Percentiles rank a stretch among this genome's conserved stretches.
Conservation (phyloP, 768 basidiomycete genomes). For the Neoboletus magnificus region DNA sequence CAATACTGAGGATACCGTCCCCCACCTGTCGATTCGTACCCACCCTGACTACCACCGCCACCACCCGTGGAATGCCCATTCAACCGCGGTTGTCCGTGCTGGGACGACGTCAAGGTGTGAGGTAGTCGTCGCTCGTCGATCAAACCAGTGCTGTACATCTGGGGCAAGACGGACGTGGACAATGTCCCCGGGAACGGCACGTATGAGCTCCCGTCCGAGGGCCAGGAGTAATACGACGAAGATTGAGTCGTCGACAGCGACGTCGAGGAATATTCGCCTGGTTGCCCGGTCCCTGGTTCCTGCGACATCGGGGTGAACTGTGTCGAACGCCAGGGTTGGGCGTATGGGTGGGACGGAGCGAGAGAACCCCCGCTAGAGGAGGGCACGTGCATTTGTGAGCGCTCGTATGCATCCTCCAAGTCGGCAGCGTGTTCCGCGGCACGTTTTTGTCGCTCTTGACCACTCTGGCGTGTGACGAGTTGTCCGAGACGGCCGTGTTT, state of each 20-base stretch:
- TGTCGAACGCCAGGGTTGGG: slow-evolving; percentile 30
- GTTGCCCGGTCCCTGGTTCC: slow-evolving; percentile 5
- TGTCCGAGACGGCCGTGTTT: slow-evolving; percentile 4
- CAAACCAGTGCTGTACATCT: slow-evolving; percentile 71
- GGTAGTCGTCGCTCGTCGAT: slow-evolving; percentile 46
- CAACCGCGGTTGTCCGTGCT: slow-evolving; percentile 17
- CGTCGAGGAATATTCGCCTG: slow-evolving; percentile 8
- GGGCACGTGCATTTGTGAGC: slow-evolving; percentile 16
- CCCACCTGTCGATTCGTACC: slow-evolving; percentile 20
- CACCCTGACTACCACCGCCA: slow-evolving; percentile 1
- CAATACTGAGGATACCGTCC: slow-evolving; percentile 51
- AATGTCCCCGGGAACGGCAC: slow-evolving; percentile 45
- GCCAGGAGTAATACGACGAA: slow-evolving; percentile 47
- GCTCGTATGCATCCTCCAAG: slow-evolving; percentile 31
- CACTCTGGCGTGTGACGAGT: slow-evolving; percentile 8
- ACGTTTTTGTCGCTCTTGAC: slow-evolving; percentile 52
- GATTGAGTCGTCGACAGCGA: slow-evolving; percentile 9
- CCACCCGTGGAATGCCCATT: slow-evolving; percentile 13
- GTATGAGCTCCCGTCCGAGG: slow-evolving; percentile 30
- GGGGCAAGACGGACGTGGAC: slow-evolving; percentile 72
- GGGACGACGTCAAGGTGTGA: slow-evolving; percentile 10
- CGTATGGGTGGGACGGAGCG: slow-evolving; percentile 19
- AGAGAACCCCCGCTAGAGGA: slow-evolving; percentile 1
- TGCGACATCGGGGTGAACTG: slow-evolving; percentile 13
- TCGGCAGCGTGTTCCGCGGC: slow-evolving; percentile 51